phyloP scores from a whole-genome alignment of 345 rosid species.

The Carallia pectinifolia region DNA sequence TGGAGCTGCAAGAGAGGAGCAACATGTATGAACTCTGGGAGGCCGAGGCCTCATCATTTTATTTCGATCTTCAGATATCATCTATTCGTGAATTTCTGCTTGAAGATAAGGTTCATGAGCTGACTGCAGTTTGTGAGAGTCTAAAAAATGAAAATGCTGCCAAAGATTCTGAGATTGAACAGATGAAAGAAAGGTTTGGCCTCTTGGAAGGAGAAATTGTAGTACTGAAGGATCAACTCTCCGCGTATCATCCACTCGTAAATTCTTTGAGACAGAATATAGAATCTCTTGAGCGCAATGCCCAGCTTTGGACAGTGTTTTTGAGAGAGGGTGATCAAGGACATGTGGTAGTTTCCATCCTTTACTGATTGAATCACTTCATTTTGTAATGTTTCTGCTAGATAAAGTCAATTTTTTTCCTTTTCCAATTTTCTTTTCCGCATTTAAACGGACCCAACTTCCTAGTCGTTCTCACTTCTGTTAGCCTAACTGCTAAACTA shows the following conservation, averaged over 20 bases:
- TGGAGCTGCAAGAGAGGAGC: slow-evolving; percentile 70
- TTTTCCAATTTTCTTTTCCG: not conserved
- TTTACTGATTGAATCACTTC: not conserved
- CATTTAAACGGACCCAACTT: not conserved
- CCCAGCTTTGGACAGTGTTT: slow-evolving; percentile 28
- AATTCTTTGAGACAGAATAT: slow-evolving; percentile 19
- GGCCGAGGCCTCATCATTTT: slow-evolving; percentile 82
- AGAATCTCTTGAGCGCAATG: slow-evolving; percentile 32
- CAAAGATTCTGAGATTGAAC: slow-evolving; percentile 25
- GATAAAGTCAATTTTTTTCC: not conserved
- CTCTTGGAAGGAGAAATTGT: slow-evolving; percentile 26
- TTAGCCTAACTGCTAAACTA: not conserved
- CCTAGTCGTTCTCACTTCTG: not conserved
- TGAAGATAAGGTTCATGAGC: slow-evolving; percentile 35
- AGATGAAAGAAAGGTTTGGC: slow-evolving; percentile 25
- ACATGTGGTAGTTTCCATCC: slow-evolving; percentile 33
- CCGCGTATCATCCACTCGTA: slow-evolving; percentile 31
- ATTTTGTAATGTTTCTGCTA: not conserved
- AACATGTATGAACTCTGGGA: slow-evolving; percentile 84
- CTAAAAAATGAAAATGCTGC: slow-evolving; percentile 22
- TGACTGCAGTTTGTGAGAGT: slow-evolving; percentile 22
- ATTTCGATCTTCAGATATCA: slow-evolving; percentile 79
- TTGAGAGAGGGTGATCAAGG: slow-evolving; percentile 11
- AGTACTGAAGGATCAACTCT: slow-evolving; percentile 26
- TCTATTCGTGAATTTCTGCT: slow-evolving; percentile 68